A percentile compares a stretch with the other conserved stretches of the same genome.
phyloP scores from a whole-genome alignment of 2,329 filamentous ascomycete genomes.

The Lithohypha guttulata region DNA sequence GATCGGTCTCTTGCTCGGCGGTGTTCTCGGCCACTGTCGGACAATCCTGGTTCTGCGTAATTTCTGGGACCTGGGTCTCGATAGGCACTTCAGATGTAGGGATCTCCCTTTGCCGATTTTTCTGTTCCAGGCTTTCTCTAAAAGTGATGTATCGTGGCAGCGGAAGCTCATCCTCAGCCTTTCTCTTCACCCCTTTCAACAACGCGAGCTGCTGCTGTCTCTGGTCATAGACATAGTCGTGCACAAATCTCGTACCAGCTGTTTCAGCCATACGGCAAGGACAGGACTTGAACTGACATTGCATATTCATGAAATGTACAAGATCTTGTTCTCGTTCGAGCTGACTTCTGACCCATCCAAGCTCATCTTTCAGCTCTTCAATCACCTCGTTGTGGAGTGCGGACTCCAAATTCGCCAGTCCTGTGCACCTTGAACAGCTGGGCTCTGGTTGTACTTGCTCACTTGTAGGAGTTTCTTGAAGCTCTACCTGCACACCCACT shows the following conservation, averaged over 20 bases:
- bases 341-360: slow-evolving; percentile 26
- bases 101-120: not conserved
- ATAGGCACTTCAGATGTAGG: not conserved
- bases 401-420: too few species aligned
- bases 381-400: slow-evolving; percentile 30
- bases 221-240: slow-evolving; percentile 29
- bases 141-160: slow-evolving; percentile 8
- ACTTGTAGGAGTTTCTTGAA: too few species aligned
- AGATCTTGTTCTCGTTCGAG: slow-evolving; percentile 46
- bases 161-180: slow-evolving; percentile 8
- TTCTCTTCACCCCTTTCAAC: slow-evolving; percentile 13
- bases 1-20: not conserved
- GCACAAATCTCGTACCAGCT: slow-evolving; percentile 30
- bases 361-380: slow-evolving; percentile 36
- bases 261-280: slow-evolving; percentile 37
- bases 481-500: slow-evolving; percentile 4
- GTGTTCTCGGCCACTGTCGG: not conserved
- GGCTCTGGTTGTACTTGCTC: not conserved
- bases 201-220: slow-evolving; percentile 15
- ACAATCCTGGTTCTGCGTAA: too few species aligned
- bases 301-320: slow-evolving; percentile 40
- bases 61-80: not conserved
- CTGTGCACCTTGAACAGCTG: not conserved
- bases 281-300: slow-evolving; percentile 40
- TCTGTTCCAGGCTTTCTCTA: slow-evolving; percentile 1